These are phyloP conservation scores for Prunus salicina DNA, from an alignment of 306 rosid species.

Conservation along the genomic window DNA sequence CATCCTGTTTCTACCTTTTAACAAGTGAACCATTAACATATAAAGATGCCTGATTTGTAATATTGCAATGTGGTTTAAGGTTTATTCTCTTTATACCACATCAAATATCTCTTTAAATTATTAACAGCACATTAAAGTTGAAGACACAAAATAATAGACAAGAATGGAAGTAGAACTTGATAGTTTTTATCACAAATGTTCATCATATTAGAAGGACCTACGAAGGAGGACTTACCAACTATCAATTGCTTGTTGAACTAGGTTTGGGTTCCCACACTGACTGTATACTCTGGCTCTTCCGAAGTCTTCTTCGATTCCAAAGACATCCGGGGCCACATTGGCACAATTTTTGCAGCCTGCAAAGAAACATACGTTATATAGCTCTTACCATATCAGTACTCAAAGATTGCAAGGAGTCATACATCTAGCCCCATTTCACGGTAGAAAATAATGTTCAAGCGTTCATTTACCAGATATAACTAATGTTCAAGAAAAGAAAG, in stretches of 20 bases:
- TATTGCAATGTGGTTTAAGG: background rate
- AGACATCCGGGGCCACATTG: constrained; percentile 68
- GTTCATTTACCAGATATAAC: background rate
- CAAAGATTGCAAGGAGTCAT: background rate
- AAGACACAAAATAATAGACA: background rate
- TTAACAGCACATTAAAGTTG: background rate
- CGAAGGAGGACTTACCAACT: constrained; percentile 57
- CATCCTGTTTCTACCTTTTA: background rate
- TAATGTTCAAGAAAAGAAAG: background rate
- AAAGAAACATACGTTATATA: constrained; percentile 14
- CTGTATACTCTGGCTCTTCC: constrained; percentile 85
- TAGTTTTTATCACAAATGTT: background rate
- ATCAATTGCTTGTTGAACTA: constrained; percentile 78
- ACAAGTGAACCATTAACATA: background rate
- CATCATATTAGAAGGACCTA: background rate
- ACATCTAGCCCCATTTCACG: background rate
- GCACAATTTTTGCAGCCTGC: constrained; percentile 97
- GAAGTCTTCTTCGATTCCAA: constrained; percentile 81
- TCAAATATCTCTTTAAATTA: background rate
- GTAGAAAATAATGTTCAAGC: background rate
- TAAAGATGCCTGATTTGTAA: background rate
- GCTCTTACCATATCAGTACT: background rate
- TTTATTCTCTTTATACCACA: background rate
- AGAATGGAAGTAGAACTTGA: background rate
- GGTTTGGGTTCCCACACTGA: constrained; percentile 56